Conservation (phyloP, 176 grass and related monocot species). For the Cenchrus americanus region DNA sequence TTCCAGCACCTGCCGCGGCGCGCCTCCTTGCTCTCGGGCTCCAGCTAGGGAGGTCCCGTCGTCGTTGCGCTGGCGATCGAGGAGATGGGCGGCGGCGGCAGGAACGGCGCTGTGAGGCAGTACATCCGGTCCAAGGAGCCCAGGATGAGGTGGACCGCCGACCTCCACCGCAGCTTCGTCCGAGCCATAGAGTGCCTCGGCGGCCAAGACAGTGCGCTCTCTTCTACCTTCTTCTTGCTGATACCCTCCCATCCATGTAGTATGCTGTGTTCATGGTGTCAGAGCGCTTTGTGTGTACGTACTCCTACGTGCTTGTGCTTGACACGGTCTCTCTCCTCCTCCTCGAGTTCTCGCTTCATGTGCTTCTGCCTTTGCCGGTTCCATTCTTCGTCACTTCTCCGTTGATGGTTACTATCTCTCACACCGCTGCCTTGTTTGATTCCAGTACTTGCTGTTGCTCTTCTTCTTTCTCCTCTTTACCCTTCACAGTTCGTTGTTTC, state of each 20-base stretch:
- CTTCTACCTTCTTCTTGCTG: neutral
- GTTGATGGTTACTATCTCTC: neutral
- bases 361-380: neutral
- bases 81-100: constrained; percentile 47
- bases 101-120: constrained; percentile 73
- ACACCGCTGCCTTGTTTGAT: neutral
- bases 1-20: neutral
- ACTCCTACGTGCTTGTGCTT: neutral
- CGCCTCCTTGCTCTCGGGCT: neutral
- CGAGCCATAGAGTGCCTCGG: constrained; percentile 75
- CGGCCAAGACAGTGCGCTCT: constrained; percentile 71
- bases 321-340: neutral
- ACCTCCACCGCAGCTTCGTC: constrained; percentile 78
- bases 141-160: constrained; percentile 71
- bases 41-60: too few species aligned
- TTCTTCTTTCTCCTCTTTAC: neutral
- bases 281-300: neutral
- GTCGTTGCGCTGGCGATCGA: neutral
- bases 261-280: neutral
- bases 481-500: neutral
- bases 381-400: neutral
- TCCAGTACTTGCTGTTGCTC: neutral
- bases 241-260: neutral
- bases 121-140: constrained; percentile 79
- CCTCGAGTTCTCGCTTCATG: neutral